Evolutionary conservation across 495 filamentous ascomycete genomes (phyloP), one percentile per base, ranked within the genome.

Genomic region (Cetradonia linearis): DNA sequence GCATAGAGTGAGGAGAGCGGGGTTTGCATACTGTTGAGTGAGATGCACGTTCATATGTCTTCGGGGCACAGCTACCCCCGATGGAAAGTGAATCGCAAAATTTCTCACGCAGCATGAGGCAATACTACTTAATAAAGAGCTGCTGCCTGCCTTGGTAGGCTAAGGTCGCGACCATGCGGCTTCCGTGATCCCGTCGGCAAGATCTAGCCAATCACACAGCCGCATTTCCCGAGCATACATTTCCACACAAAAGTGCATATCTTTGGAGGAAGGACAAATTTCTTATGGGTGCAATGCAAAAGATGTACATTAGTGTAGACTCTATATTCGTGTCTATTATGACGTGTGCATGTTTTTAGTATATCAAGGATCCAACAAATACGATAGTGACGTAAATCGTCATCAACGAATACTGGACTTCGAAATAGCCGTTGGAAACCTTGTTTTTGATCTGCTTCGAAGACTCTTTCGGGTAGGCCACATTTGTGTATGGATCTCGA

Each of bases 401-500:
- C 31, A 34, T 31, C 30, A 54, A 13, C 20, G 31, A 20, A 34
- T 54, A 54, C 20, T 54, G 50, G 50, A 54, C 33, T 23, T 54
- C 50, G 50, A 54, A 54, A 36, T 54, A 54, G 31, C 8, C 50
- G 31, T 54, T 54, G 5, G 50, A 54, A 10, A 54, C 2, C 11
- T 54, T 54, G 14, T 54, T 54, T 18, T 31, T 30, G 50, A 54
- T 36, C 18, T 33, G 20, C 30, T 54, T 54, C 25, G 50, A 54
- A 20, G 27, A 54, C 33, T 54, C 50, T 54, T 34, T 33, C 14
- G 50, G 50, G 34, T 54, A 54, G n/a, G 50, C 50, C 50, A 54
- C 50, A 34, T 54, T 34, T 7, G 50, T 54, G 14, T 11, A 20
- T 10, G 50, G 50, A 54, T 54, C 50, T 31, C 50, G 50, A 1